A percentile compares a stretch with the other conserved stretches of the same genome.
These are phyloP conservation scores for Aspergillus sp. DNA, from an alignment of 2,329 filamentous ascomycete genomes.

Conservation along the genomic window DNA sequence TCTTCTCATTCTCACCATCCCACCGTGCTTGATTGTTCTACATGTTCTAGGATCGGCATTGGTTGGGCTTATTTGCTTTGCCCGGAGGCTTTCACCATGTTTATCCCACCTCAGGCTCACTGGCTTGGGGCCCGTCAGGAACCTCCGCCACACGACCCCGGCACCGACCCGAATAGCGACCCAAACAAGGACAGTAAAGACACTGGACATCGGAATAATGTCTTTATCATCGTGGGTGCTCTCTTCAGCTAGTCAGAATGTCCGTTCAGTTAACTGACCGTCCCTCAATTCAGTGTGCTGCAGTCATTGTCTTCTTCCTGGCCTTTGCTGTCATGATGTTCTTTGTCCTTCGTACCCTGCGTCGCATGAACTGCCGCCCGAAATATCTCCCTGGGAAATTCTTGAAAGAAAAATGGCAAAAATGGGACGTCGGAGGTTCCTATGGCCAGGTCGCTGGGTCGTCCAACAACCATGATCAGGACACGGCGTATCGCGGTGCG, in stretches of 20 bases:
- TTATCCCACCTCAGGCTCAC: conserved; percentile 13
- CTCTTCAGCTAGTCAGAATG: neutral
- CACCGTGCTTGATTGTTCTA: neutral
- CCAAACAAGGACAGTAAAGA: too few relatives aligned
- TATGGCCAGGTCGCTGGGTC: conserved; percentile 35
- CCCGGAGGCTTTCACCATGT: conserved; percentile 13
- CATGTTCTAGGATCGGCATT: conserved; percentile 5
- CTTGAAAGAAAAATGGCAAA: conserved; percentile 49
- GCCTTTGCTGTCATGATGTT: conserved; percentile 26
- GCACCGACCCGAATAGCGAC: too few relatives aligned
- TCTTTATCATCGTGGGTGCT: conserved; percentile 26
- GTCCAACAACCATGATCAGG: conserved; percentile 10
- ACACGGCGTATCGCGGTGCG: conserved; percentile 23
- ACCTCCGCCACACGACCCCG: neutral
- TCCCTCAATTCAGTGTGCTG: conserved; percentile 15
- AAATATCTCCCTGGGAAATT: conserved; percentile 48
- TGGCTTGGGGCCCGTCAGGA: conserved; percentile 13
- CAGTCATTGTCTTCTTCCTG: conserved; percentile 27
- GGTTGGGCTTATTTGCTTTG: conserved; percentile 4
- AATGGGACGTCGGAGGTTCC: conserved; percentile 42
- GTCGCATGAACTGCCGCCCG: conserved; percentile 42
- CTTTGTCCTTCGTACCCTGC: conserved; percentile 38
- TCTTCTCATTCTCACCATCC: neutral
- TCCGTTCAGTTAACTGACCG: neutral
- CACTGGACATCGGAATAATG: conserved; percentile 11